Evolutionary conservation across 2,329 filamentous ascomycete species (phyloP).

Genomic region (Colletotrichum tropicale): DNA sequence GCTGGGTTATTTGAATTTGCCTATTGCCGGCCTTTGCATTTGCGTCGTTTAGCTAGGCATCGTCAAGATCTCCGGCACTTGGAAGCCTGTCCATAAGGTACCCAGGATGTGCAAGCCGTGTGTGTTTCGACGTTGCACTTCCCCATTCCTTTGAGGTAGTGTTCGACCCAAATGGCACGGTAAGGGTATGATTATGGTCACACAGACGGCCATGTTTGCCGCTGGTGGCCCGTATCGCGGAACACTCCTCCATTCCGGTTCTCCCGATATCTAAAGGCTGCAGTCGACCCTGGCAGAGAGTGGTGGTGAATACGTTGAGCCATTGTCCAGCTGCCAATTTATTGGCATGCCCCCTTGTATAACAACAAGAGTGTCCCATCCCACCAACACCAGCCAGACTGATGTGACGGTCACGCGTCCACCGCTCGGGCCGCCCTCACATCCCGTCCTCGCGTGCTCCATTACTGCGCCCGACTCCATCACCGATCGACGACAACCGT

Average conservation of each 20-base stretch:
- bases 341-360: neutral
- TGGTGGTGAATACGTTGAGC: neutral
- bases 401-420: neutral
- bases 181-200: neutral
- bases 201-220: neutral
- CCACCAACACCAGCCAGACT: neutral
- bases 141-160: neutral
- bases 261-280: neutral
- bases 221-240: neutral
- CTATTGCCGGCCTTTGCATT: neutral
- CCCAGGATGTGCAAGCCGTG: neutral
- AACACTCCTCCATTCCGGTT: neutral
- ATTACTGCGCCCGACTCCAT: neutral
- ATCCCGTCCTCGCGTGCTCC: neutral
- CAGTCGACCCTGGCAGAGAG: neutral
- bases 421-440: slow-evolving; percentile 11
- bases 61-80: neutral
- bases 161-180: neutral
- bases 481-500: neutral
- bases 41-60: neutral
- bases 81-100: neutral
- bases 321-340: neutral
- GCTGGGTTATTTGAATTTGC: neutral
- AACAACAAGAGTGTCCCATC: neutral
- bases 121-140: neutral